Evolutionary conservation across 2,329 filamentous ascomycete genomes (phyloP).

Genomic region (Lojkania enalia): DNA sequence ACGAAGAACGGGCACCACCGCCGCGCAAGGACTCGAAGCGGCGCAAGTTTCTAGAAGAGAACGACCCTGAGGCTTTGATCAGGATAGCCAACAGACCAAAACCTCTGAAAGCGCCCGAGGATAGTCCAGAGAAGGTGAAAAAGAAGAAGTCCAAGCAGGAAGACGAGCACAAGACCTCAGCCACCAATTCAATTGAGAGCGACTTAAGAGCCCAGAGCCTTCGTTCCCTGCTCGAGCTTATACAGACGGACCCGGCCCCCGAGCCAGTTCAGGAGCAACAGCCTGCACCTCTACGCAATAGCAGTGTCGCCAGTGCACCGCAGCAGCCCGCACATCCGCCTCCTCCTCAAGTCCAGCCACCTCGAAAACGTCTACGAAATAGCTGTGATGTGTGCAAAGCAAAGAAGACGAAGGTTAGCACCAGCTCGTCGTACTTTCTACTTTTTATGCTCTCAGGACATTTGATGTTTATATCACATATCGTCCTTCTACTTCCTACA

Average conservation of each 20-base stretch:
- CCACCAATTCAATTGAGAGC: conserved; percentile 43
- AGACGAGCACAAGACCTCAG: conserved; percentile 31
- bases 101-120: conserved; percentile 17
- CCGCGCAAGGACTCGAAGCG: conserved; percentile 47
- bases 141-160: conserved; percentile 23
- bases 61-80: conserved; percentile 38
- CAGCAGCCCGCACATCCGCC: conserved; percentile 11
- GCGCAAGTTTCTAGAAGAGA: conserved; percentile 39
- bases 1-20: conserved; percentile 49
- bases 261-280: conserved; percentile 12
- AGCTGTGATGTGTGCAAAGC: conserved; percentile 43
- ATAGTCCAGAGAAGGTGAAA: conserved; percentile 28
- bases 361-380: conserved; percentile 27
- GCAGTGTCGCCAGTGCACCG: background rate
- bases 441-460: background rate
- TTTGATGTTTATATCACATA: no score
- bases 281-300: background rate
- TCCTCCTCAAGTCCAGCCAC: conserved; percentile 7
- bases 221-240: conserved; percentile 42
- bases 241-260: conserved; percentile 26
- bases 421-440: background rate
- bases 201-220: conserved; percentile 44
- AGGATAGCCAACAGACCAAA: conserved; percentile 30
- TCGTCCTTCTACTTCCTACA: no score
- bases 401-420: conserved; percentile 43